phyloP scores from a whole-genome alignment of 306 rosid species.

The Potentilla sterilis region DNA sequence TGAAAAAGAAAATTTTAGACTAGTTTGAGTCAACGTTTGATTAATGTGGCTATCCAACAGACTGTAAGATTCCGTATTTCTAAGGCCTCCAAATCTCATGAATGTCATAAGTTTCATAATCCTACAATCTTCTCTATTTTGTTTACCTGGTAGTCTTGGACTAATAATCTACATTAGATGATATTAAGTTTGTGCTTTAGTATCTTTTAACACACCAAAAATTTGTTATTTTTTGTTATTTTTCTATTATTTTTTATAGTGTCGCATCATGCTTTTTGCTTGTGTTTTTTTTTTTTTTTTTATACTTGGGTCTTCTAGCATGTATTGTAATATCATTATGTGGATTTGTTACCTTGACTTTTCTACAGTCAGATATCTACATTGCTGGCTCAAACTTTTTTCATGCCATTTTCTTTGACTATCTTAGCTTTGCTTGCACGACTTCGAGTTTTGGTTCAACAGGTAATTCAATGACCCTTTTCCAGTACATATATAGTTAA shows the following conservation, averaged over 20 bases:
- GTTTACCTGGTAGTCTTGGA: not conserved
- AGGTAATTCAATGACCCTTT: constrained; percentile 43
- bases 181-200: not conserved
- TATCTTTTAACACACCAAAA: constrained; percentile 3
- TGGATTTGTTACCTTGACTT: constrained; percentile 47
- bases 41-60: not conserved
- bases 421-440: constrained; percentile 80
- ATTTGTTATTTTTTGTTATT: too few species aligned
- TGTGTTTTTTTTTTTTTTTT: too few species aligned
- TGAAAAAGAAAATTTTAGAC: not conserved
- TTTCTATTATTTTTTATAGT: too few species aligned
- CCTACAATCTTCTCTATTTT: not conserved
- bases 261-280: too few species aligned
- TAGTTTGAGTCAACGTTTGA: not conserved
- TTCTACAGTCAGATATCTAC: constrained; percentile 62
- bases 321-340: not conserved
- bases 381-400: constrained; percentile 74
- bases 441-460: constrained; percentile 78
- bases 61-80: not conserved
- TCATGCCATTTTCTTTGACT: constrained; percentile 66
- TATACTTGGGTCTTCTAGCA: not conserved
- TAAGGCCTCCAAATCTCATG: not conserved
- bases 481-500: not conserved
- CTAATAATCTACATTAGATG: not conserved
- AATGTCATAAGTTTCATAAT: not conserved